phyloP scores from a whole-genome alignment of 805 yeast species.

The Zygotorulaspora danielsina region DNA sequence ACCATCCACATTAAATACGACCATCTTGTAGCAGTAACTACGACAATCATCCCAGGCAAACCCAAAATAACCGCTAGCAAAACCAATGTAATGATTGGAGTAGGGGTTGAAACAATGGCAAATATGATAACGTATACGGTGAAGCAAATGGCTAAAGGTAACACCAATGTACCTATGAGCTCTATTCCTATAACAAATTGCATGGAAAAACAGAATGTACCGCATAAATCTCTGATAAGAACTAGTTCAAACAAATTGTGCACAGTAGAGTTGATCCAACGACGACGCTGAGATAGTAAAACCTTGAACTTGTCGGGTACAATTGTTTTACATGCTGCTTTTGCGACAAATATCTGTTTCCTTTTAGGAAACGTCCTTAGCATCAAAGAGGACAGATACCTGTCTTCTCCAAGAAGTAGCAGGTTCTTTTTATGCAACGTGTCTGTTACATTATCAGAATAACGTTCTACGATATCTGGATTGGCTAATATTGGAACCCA shows the following conservation, averaged over 20 bases:
- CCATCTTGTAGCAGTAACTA: constrained; percentile 71
- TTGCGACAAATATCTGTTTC: constrained; percentile 79
- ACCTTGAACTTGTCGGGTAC: constrained; percentile 82
- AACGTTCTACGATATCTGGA: constrained; percentile 89
- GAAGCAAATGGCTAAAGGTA: constrained; percentile 83
- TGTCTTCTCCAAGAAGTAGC: constrained; percentile 83
- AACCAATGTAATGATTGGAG: constrained; percentile 72
- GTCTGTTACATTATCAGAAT: constrained; percentile 78
- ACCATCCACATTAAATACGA: constrained; percentile 75
- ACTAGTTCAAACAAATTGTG: constrained; percentile 88
- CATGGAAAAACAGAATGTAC: constrained; percentile 93
- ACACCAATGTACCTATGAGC: constrained; percentile 77
- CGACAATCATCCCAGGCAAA: constrained; percentile 75
- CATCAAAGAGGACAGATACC: constrained; percentile 81
- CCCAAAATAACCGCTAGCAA: constrained; percentile 78
- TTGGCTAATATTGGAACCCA: constrained; percentile 95
- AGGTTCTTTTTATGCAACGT: constrained; percentile 84
- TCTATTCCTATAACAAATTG: constrained; percentile 84
- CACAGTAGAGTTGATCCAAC: constrained; percentile 95
- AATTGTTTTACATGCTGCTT: constrained; percentile 87
- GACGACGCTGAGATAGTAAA: constrained; percentile 84
- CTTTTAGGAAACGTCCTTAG: constrained; percentile 84
- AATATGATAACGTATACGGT: constrained; percentile 72
- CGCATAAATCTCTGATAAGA: constrained; percentile 81
- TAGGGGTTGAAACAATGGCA: constrained; percentile 68